Evolutionary conservation across 2,329 filamentous ascomycete genomes (phyloP), one percentile per base, ranked within the genome.

Genomic region (Byssothecium circinans): DNA sequence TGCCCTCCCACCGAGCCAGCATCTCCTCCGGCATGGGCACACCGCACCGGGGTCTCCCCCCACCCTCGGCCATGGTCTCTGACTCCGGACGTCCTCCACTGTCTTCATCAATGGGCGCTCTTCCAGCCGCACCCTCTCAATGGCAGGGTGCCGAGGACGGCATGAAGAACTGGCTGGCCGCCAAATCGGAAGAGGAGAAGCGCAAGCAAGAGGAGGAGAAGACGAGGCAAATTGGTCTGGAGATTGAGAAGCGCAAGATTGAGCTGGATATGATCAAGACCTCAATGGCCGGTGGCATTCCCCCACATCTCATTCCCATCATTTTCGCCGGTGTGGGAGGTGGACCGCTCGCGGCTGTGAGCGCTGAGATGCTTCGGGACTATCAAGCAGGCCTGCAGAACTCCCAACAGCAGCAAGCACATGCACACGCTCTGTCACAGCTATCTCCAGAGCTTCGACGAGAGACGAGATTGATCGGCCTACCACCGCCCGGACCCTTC

Each of bases 311-410:
- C 37, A 73, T 81, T 15, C 78, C 78, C 27, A 74, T 80, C 51
- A 79, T 81, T 53, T 80, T 80, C 60, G 76, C 76, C 44, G 78
- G 78, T 29, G 76, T 79, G 41, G 76, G 75, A 25, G 75, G 77
- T 39, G 73, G 73, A 7, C 74, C 71, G 41, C 69, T 79, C 12
- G 74, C 75, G 25, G 75, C 71, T 54, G 68, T 75, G 54, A 78
- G 74, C 53, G 65, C 75, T 29, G 78, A 80, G 41, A 77, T 73
- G 73, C 64, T 79, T 46, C 76, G 78, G 53, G 75, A 79, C 48
- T 79, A 79, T 47, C 69, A 72, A 19, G 66, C 65, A 20, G 75
- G 78, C 43, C 60, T 78, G 17, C 75, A 77, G 54, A 64, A 66
- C 20, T 64, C 70, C 30, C 73, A 75, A 29, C 72, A 74, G 38